Base-by-base conservation (phyloP, 2,329 filamentous ascomycete genomes). In the Pleomassaria siparia region DNA sequence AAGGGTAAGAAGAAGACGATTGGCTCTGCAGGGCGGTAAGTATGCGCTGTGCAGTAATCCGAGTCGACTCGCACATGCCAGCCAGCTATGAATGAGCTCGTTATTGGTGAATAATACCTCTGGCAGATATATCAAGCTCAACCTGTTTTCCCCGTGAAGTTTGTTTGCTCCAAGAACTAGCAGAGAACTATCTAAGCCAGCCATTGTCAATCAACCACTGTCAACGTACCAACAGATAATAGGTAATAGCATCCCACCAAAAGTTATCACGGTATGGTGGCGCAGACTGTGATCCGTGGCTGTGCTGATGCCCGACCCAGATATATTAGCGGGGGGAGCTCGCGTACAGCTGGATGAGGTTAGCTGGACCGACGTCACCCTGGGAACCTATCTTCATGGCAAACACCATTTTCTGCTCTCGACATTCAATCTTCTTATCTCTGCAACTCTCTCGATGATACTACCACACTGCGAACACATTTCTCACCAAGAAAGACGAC, bases 331-430 rank as follows among this genome's bases (percentile, higher is more conserved):
- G 22, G 39, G 22, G 25, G n/a, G n/a, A n/a, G n/a, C n/a, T n/a
- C n/a, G n/a, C n/a, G n/a, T n/a, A n/a, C n/a, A n/a, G n/a, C n/a
- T n/a, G n/a, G n/a, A n/a, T n/a, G n/a, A 18, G 35, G 11, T 40
- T 20, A 7, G 37, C 24, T 37, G 37, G 37, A 29, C 25, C 39
- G 39, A 41, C 39, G 39, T 29, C 22, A 28, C 39, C 26, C n/a
- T n/a, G n/a, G n/a, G n/a, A n/a, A n/a, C n/a, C n/a, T 24, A 25
- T 40, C 9, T 25, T 9, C 13, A 41, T 8, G 24, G 21, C 25
- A 41, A 41, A 41, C 24, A 12, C 16, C n/a, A 37, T 20, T 16
- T 7, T 25, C 11, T 9, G 13, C n/a, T 21, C 4, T 40, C 20
- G 4, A 40, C 18, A 12, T 25, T 15, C 4, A 9, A 10, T 12